phyloP scores from a whole-genome alignment of 176 grass and related monocot species.

The Zoysia japonica region DNA sequence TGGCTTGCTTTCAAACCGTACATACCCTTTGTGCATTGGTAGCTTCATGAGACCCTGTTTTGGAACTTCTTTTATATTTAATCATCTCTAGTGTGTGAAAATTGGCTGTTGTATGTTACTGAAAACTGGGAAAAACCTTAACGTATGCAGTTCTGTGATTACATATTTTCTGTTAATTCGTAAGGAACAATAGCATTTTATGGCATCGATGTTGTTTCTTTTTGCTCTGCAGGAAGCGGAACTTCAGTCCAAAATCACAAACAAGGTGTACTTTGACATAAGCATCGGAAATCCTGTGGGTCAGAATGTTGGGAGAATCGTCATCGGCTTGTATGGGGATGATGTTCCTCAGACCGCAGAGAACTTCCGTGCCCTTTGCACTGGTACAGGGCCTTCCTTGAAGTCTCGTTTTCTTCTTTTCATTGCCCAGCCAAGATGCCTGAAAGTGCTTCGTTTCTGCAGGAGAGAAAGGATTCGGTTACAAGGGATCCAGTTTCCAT shows the following conservation, averaged over 20 bases:
- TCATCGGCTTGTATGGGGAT: constrained; percentile 85
- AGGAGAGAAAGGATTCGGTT: constrained; percentile 95
- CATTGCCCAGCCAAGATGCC: neutral
- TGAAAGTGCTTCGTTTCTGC: constrained; percentile 17
- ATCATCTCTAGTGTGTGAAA: neutral
- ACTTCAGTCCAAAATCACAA: constrained; percentile 82
- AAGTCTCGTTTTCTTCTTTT: neutral
- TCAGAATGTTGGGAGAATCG: constrained; percentile 71
- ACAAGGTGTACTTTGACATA: constrained; percentile 98
- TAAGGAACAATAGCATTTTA: neutral
- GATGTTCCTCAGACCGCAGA: constrained; percentile 86
- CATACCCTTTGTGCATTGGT: neutral
- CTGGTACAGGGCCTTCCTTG: constrained; percentile 39
- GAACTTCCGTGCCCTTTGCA: constrained; percentile 90
- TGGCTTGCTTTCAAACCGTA: neutral
- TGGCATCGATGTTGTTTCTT: neutral
- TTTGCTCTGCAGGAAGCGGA: constrained; percentile 55
- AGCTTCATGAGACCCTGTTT: neutral
- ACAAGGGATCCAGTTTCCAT: constrained; percentile 85
- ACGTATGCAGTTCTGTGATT: neutral
- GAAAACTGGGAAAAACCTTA: neutral
- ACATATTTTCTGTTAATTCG: neutral
- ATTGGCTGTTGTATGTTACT: neutral
- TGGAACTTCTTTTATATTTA: neutral
- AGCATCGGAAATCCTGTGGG: constrained; percentile 75